A percentile compares a stretch with the other conserved stretches of the same genome.
Conservation (phyloP, 306 rosid genomes). For the Acacia confusa region DNA sequence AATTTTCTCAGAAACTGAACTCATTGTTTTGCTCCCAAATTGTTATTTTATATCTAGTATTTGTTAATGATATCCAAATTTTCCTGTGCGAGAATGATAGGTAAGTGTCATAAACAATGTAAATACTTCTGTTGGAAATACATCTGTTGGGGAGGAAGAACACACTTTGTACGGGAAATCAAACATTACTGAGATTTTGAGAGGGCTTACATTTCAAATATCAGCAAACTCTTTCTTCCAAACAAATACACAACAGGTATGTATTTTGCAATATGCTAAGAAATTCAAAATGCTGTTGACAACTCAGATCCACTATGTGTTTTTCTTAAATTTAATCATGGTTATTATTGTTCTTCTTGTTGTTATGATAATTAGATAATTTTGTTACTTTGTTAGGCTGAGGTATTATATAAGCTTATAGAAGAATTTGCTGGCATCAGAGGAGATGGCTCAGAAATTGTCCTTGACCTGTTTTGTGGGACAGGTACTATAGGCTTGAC, state of each 20-base stretch:
- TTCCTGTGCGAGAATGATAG: slow-evolving; percentile 42
- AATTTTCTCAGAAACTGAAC: slow-evolving; percentile 6
- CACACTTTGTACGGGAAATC: slow-evolving; percentile 83
- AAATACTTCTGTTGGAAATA: slow-evolving; percentile 89
- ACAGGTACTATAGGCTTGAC: slow-evolving; percentile 96
- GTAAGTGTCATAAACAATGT: slow-evolving; percentile 83
- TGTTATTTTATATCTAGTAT: background rate
- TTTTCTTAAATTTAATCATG: slow-evolving; percentile 35
- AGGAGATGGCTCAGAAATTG: slow-evolving; percentile 87
- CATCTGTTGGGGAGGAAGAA: slow-evolving; percentile 92
- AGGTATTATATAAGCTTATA: slow-evolving; percentile 80
- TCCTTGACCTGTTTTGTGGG: slow-evolving; percentile 98
- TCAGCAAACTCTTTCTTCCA: slow-evolving; percentile 98
- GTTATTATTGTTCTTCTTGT: background rate
- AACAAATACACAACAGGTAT: slow-evolving; percentile 89
- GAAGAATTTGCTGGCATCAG: slow-evolving; percentile 78
- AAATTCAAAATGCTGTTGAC: background rate
- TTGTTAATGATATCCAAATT: background rate
- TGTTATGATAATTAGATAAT: slow-evolving; percentile 16
- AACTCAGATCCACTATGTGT: background rate
- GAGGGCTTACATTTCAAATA: slow-evolving; percentile 91
- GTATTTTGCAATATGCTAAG: slow-evolving; percentile 33
- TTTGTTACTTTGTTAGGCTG: slow-evolving; percentile 61
- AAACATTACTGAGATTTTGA: slow-evolving; percentile 75
- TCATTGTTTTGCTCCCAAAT: slow-evolving; percentile 20